phyloP scores from a whole-genome alignment of 169 alveolate species.

The Blepharisma undulans region DNA sequence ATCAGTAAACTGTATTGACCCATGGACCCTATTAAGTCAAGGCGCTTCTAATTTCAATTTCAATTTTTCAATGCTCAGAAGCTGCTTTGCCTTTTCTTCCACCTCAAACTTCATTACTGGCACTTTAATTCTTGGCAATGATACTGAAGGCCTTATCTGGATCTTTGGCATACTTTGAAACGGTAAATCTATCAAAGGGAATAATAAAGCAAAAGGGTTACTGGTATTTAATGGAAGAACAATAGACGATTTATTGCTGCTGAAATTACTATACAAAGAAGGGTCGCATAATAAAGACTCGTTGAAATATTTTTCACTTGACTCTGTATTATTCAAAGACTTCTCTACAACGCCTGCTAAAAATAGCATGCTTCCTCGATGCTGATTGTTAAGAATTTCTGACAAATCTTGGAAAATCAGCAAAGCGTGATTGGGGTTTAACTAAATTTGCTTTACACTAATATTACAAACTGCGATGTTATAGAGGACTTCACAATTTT shows the following conservation, averaged over 20 bases:
- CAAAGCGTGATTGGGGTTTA: not conserved
- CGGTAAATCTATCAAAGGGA: not conserved
- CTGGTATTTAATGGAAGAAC: not conserved
- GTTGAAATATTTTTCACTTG: not conserved
- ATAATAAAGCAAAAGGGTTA: not conserved
- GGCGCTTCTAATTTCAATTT: not conserved
- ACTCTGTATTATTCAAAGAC: not conserved
- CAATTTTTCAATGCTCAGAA: not conserved
- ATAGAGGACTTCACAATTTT: conserved; percentile 17
- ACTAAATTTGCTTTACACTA: not conserved
- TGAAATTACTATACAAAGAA: not conserved
- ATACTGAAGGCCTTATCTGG: conserved; percentile 14
- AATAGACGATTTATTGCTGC: not conserved
- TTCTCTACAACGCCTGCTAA: not conserved
- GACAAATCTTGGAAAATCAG: not conserved
- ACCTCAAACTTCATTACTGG: not conserved
- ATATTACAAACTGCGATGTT: conserved; percentile 26
- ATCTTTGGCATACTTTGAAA: not conserved
- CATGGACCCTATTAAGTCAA: conserved; percentile 9
- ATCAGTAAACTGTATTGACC: not conserved
- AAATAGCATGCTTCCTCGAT: conserved; percentile 8
- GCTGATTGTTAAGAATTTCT: not conserved
- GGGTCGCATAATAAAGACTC: conserved; percentile 24
- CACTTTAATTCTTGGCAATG: not conserved
- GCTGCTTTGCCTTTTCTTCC: not conserved